Conservation (phyloP, 1,139 yeast species). For the Sugiyamaella paludigena region DNA sequence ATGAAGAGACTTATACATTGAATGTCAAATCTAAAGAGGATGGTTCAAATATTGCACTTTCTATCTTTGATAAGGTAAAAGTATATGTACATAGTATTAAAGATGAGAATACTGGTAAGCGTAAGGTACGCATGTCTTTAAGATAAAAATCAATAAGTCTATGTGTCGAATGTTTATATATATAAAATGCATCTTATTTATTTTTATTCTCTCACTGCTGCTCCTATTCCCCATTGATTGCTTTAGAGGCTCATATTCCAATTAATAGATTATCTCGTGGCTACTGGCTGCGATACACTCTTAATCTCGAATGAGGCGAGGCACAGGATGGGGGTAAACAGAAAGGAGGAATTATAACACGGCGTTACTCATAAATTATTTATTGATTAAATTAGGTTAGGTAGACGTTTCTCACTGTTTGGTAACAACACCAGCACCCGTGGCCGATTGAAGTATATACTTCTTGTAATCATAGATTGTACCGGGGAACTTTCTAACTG, state of each 20-base stretch:
- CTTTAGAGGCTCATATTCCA: too few relatives aligned
- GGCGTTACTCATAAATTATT: not conserved
- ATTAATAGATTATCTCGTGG: too few relatives aligned
- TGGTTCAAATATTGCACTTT: conserved; percentile 42
- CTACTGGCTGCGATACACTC: too few relatives aligned
- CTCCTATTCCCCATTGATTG: too few relatives aligned
- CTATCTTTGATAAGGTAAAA: conserved; percentile 80
- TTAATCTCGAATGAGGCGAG: too few relatives aligned
- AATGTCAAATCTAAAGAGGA: conserved; percentile 48
- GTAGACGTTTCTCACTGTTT: conserved; percentile 52
- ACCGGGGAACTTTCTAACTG: conserved; percentile 79
- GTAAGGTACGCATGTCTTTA: conserved; percentile 73
- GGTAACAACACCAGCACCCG: conserved; percentile 83
- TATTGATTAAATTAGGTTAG: not conserved
- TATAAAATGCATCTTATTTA: not conserved
- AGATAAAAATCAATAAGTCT: conserved; percentile 14
- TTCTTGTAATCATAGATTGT: conserved; percentile 84
- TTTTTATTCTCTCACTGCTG: not conserved
- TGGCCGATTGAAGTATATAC: conserved; percentile 75
- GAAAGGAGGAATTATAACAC: too few relatives aligned
- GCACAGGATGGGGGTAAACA: too few relatives aligned
- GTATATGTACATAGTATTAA: conserved; percentile 79
- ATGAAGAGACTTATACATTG: conserved; percentile 75
- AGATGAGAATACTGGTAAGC: conserved; percentile 87
- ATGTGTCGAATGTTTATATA: not conserved